These are phyloP conservation scores for Ogataea minuta DNA, from an alignment of 805 yeast species.

Conservation along the genomic window DNA sequence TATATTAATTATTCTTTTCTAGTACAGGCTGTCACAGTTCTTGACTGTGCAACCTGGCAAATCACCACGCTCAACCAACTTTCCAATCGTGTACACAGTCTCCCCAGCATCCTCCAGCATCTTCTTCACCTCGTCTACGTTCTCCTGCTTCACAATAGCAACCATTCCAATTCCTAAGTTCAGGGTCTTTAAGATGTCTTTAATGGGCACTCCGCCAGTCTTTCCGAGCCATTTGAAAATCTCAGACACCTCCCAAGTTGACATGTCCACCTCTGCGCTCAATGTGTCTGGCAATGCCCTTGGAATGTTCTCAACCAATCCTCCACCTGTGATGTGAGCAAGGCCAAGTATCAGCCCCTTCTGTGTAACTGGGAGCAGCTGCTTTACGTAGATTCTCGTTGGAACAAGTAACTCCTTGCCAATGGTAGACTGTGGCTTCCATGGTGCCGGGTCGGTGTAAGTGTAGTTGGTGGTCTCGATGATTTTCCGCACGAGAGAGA, in stretches of 20 bases:
- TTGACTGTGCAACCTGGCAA: slow-evolving; percentile 64
- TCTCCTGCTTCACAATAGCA: slow-evolving; percentile 68
- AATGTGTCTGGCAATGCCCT: slow-evolving; percentile 83
- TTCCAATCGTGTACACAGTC: slow-evolving; percentile 68
- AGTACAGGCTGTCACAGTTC: slow-evolving; percentile 43
- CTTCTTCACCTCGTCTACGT: slow-evolving; percentile 55
- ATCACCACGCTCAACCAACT: slow-evolving; percentile 44
- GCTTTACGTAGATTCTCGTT: slow-evolving; percentile 92
- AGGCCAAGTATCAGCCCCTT: slow-evolving; percentile 74
- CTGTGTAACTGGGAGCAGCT: slow-evolving; percentile 70
- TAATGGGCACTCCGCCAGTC: slow-evolving; percentile 84
- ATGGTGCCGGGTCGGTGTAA: slow-evolving; percentile 80
- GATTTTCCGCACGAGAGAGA: slow-evolving; percentile 89
- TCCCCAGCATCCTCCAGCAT: slow-evolving; percentile 68
- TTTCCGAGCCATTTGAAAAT: slow-evolving; percentile 93
- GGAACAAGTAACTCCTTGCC: slow-evolving; percentile 89
- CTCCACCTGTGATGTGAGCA: slow-evolving; percentile 99
- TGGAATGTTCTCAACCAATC: slow-evolving; percentile 93
- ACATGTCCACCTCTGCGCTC: slow-evolving; percentile 78
- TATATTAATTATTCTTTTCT: slow-evolving; percentile 4
- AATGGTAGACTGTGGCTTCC: slow-evolving; percentile 68
- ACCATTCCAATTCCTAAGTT: slow-evolving; percentile 98
- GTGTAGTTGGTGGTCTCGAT: slow-evolving; percentile 71
- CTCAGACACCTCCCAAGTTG: slow-evolving; percentile 78
- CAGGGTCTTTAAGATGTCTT: slow-evolving; percentile 85